Conservation (phyloP, 305 asterid species). For the Salvia sclarea region DNA sequence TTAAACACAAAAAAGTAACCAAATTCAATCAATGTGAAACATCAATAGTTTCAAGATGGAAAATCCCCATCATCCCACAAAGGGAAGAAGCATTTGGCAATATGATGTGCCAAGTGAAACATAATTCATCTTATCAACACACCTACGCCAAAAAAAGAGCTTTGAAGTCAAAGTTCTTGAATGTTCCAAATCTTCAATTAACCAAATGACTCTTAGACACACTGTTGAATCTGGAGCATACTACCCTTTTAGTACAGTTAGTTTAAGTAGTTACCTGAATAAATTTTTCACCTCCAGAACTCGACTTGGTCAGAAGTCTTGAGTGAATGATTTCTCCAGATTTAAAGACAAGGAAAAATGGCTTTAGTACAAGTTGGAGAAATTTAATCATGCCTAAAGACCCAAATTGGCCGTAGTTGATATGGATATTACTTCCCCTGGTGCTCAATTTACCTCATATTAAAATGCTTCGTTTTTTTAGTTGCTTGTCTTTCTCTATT, state of each 20-base stretch:
- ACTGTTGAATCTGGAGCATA: conserved; percentile 1
- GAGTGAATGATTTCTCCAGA: not conserved
- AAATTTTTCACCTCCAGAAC: not conserved
- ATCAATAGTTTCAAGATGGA: not conserved
- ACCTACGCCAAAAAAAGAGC: not conserved
- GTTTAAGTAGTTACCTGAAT: not conserved
- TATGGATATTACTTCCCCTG: not conserved
- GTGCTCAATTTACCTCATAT: not conserved
- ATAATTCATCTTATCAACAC: not conserved
- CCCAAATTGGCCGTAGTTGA: not conserved
- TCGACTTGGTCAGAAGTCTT: not conserved
- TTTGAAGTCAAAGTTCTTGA: not conserved
- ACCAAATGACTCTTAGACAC: not conserved
- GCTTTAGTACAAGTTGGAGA: not conserved
- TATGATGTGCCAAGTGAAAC: not conserved
- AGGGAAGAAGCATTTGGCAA: not conserved
- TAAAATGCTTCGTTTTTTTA: not conserved
- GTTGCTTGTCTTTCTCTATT: not conserved
- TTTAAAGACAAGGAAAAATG: not conserved
- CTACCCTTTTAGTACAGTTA: not conserved
- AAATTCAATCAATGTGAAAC: not conserved
- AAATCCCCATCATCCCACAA: not conserved
- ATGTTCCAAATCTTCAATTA: not conserved
- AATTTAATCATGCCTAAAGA: not conserved
- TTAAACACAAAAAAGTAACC: not conserved